phyloP scores from a whole-genome alignment of 495 filamentous ascomycete species.

The Aspergillus biplanus region DNA sequence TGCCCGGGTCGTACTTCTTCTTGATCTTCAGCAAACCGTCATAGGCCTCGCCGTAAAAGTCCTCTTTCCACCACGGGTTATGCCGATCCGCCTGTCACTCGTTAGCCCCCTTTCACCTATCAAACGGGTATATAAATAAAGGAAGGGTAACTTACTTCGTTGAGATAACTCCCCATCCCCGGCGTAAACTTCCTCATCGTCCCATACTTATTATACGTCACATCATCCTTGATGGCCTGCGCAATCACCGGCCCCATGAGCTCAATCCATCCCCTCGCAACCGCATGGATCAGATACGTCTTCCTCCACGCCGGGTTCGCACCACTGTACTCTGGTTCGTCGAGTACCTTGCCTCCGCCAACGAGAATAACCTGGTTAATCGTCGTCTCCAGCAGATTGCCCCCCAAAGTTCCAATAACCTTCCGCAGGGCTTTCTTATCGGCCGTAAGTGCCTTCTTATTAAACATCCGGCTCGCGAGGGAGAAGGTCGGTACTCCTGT shows the following conservation, averaged over 20 bases:
- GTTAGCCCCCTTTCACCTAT: too few relatives aligned
- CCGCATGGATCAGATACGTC: conserved; percentile 42
- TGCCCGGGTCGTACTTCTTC: conserved; percentile 53
- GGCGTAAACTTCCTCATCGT: conserved; percentile 42
- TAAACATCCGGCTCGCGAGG: conserved; percentile 44
- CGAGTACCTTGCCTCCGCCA: conserved; percentile 41
- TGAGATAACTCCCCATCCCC: conserved; percentile 42
- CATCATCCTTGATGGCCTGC: conserved; percentile 42
- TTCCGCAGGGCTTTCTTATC: conserved; percentile 25
- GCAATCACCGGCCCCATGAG: conserved; percentile 39
- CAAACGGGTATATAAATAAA: not conserved
- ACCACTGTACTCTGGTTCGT: conserved; percentile 32
- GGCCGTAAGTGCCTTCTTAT: conserved; percentile 33
- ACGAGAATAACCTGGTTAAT: conserved; percentile 38
- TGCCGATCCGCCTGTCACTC: conserved; percentile 20
- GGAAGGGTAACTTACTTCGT: conserved; percentile 30
- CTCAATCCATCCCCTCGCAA: conserved; percentile 37
- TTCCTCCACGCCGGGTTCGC: conserved; percentile 51
- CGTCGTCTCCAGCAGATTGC: conserved; percentile 30
- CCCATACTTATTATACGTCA: conserved; percentile 55
- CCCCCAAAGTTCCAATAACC: conserved; percentile 37
- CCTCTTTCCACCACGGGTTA: conserved; percentile 23
- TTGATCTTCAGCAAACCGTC: conserved; percentile 47
- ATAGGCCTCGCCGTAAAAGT: conserved; percentile 38
- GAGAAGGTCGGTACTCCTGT: conserved; percentile 27